A percentile compares a stretch with the other conserved stretches of the same genome.
These are phyloP conservation scores for Epichloe glyceriae DNA, from an alignment of 2,329 filamentous ascomycete species.

Conservation along the genomic window DNA sequence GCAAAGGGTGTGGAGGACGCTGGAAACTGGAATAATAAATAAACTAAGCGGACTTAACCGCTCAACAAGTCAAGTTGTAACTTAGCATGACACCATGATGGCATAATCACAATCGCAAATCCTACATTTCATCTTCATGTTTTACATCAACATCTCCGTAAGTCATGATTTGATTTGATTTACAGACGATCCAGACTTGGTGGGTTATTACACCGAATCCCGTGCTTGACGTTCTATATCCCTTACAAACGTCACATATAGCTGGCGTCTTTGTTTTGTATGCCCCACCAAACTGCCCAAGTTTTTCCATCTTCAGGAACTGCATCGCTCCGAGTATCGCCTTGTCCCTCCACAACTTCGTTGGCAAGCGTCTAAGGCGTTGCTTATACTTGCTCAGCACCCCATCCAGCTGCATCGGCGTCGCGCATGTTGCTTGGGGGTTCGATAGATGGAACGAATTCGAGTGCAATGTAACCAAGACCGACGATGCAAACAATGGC, in stretches of 20 bases:
- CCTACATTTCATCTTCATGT: too few relatives aligned
- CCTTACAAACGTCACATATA: background rate
- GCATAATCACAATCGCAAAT: background rate
- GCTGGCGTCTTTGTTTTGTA: background rate
- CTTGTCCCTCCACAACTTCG: too few relatives aligned
- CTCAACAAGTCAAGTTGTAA: background rate
- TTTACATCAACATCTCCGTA: too few relatives aligned
- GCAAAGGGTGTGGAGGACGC: slow-evolving; percentile 44
- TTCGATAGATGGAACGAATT: slow-evolving; percentile 69
- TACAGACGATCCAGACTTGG: background rate
- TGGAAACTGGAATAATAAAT: slow-evolving; percentile 39
- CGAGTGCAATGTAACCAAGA: slow-evolving; percentile 61
- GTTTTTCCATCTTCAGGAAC: background rate
- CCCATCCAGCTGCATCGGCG: slow-evolving; percentile 56
- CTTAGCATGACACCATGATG: background rate
- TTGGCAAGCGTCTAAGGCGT: background rate
- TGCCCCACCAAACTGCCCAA: background rate
- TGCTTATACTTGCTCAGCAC: slow-evolving; percentile 59
- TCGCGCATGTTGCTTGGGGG: slow-evolving; percentile 73
- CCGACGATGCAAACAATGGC: slow-evolving; percentile 67
- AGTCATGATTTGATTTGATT: background rate
- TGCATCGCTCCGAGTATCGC: background rate
- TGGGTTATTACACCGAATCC: background rate
- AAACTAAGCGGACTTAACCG: background rate
- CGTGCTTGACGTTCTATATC: background rate